phyloP scores from a whole-genome alignment of 2,329 filamentous ascomycete species.

The Tolypocladium cylindrosporum region DNA sequence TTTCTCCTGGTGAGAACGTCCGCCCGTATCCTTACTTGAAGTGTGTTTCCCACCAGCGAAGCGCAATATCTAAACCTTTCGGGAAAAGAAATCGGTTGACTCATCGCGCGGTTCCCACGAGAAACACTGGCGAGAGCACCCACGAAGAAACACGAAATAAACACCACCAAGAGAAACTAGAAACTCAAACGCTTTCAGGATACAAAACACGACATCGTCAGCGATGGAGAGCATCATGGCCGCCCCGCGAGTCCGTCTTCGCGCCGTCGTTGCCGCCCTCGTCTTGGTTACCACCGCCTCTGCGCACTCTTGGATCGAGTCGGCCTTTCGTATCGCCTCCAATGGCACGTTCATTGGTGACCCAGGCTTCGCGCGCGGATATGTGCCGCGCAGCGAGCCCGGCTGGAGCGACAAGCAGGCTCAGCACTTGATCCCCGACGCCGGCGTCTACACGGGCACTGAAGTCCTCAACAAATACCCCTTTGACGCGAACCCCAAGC shows the following conservation, averaged over 20 bases:
- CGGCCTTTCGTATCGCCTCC: conserved; percentile 57
- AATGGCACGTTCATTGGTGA: conserved; percentile 65
- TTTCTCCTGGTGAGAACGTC: neutral
- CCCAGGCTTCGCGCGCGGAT: conserved; percentile 67
- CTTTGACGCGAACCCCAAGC: conserved; percentile 31
- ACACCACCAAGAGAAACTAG: neutral
- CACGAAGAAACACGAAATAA: neutral
- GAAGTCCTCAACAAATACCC: conserved; percentile 38
- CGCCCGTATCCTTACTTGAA: neutral
- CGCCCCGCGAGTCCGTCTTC: conserved; percentile 6
- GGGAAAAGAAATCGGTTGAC: neutral
- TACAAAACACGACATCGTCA: neutral
- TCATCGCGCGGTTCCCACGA: neutral
- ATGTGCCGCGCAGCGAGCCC: conserved; percentile 43
- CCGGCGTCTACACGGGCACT: conserved; percentile 46
- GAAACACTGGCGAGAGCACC: neutral
- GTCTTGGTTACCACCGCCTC: conserved; percentile 18
- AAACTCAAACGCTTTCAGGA: conserved; percentile 2
- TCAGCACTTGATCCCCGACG: conserved; percentile 52
- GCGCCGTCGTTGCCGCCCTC: conserved; percentile 13
- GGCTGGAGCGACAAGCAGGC: conserved; percentile 49
- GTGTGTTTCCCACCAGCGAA: neutral
- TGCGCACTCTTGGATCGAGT: conserved; percentile 78
- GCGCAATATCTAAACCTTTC: neutral
- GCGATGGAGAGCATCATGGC: conserved; percentile 10